Percentiles rank a stretch among this genome's conserved stretches.
These are phyloP conservation scores for Sporothrix mexicana DNA, from an alignment of 2,329 filamentous ascomycete genomes.

Conservation along the genomic window DNA sequence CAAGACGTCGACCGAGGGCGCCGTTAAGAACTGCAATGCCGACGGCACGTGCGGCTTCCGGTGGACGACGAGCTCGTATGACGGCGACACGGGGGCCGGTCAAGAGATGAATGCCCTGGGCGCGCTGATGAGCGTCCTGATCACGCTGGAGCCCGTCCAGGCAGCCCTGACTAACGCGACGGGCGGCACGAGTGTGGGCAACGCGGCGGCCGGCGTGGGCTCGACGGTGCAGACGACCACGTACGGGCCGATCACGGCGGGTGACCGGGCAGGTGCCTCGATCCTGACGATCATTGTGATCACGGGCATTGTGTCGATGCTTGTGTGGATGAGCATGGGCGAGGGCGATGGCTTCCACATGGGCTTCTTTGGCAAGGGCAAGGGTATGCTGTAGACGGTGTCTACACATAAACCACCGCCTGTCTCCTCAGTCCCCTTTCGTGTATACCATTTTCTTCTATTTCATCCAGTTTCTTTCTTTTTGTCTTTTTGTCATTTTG, in stretches of 20 bases:
- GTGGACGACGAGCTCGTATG: slow-evolving; percentile 57
- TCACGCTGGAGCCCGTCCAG: slow-evolving; percentile 41
- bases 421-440: neutral
- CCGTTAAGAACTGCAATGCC: slow-evolving; percentile 63
- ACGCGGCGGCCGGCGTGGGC: slow-evolving; percentile 43
- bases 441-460: slow-evolving; percentile 11
- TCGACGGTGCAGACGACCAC: neutral
- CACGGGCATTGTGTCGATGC: slow-evolving; percentile 44
- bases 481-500: neutral
- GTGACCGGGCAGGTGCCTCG: slow-evolving; percentile 50
- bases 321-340: slow-evolving; percentile 47
- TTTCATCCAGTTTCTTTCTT: neutral
- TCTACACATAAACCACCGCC: too few relatives aligned
- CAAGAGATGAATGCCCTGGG: slow-evolving; percentile 60
- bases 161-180: slow-evolving; percentile 49
- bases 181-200: slow-evolving; percentile 51
- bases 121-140: slow-evolving; percentile 54
- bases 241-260: slow-evolving; percentile 40
- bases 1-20: slow-evolving; percentile 62
- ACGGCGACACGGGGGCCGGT: slow-evolving; percentile 55
- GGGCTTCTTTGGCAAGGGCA: slow-evolving; percentile 33
- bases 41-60: slow-evolving; percentile 70
- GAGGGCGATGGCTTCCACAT: slow-evolving; percentile 37
- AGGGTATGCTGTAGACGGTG: slow-evolving; percentile 32
- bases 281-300: slow-evolving; percentile 49